Conservation (phyloP, 805 yeast species). For the Yamadazyma phyllophila region DNA sequence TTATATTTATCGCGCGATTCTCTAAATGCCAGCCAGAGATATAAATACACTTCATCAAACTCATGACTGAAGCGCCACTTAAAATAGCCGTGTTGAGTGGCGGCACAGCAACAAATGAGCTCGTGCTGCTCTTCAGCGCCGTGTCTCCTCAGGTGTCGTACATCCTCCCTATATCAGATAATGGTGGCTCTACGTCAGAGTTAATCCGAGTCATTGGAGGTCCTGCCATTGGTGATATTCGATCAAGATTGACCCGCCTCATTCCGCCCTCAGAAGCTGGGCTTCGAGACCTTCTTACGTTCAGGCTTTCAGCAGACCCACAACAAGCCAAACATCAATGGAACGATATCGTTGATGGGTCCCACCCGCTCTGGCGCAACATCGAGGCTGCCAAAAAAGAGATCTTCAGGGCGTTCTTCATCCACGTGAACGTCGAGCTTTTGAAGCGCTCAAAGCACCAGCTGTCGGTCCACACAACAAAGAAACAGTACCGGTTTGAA, state of each 20-base stretch:
- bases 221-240: constrained; percentile 90
- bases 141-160: constrained; percentile 45
- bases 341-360: constrained; percentile 76
- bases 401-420: constrained; percentile 70
- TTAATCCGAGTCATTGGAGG: constrained; percentile 85
- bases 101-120: constrained; percentile 83
- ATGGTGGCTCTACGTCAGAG: constrained; percentile 94
- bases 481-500: constrained; percentile 65
- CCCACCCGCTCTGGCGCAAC: constrained; percentile 64
- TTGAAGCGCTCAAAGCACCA: constrained; percentile 60
- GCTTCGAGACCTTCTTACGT: constrained; percentile 36
- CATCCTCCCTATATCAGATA: constrained; percentile 82
- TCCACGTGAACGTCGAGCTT: constrained; percentile 76
- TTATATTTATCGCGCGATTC: background rate
- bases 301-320: constrained; percentile 50
- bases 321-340: constrained; percentile 65
- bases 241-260: constrained; percentile 76
- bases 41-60: background rate
- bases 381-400: constrained; percentile 64
- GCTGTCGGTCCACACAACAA: constrained; percentile 25
- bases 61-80: background rate
- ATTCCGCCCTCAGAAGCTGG: constrained; percentile 51
- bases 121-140: constrained; percentile 39
- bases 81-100: constrained; percentile 57
- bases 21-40: no score